These are phyloP conservation scores for Leccinum ochraceum DNA, from an alignment of 768 basidiomycete genomes.

Conservation along the genomic window DNA sequence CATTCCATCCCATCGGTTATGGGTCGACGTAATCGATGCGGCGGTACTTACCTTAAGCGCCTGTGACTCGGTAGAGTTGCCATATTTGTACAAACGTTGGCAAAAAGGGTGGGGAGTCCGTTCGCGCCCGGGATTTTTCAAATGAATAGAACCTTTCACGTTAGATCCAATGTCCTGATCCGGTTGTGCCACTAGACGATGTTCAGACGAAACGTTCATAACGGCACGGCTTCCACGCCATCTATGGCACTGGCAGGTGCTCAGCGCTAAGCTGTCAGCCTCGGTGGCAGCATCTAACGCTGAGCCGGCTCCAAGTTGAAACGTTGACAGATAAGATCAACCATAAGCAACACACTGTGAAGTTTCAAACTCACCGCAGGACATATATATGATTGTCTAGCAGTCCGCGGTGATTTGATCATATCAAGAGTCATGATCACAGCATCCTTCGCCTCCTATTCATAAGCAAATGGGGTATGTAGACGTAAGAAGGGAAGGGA, in stretches of 20 bases:
- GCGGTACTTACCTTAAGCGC: not conserved
- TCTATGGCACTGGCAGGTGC: not conserved
- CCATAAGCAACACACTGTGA: not conserved
- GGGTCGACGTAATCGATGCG: conserved; percentile 12
- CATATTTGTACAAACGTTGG: conserved; percentile 1
- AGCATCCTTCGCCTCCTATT: not conserved
- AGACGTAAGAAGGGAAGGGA: not conserved
- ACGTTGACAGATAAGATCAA: not conserved
- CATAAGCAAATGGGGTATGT: not conserved
- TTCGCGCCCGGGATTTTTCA: not conserved
- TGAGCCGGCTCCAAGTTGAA: not conserved
- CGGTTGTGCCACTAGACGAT: not conserved
- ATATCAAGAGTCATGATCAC: not conserved
- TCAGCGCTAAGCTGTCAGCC: not conserved
- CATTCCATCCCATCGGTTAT: conserved; percentile 11
- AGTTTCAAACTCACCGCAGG: not conserved
- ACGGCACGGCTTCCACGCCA: not conserved
- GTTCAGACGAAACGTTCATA: not conserved
- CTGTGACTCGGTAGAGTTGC: not conserved
- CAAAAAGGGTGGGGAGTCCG: not conserved
- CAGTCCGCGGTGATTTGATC: not conserved
- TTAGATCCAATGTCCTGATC: conserved; percentile 1
- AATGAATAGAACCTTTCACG: not conserved
- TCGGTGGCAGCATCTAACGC: not conserved
- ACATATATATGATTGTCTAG: not conserved